phyloP scores from a whole-genome alignment of 2,329 filamentous ascomycete species.

The Monosporascus sp. region DNA sequence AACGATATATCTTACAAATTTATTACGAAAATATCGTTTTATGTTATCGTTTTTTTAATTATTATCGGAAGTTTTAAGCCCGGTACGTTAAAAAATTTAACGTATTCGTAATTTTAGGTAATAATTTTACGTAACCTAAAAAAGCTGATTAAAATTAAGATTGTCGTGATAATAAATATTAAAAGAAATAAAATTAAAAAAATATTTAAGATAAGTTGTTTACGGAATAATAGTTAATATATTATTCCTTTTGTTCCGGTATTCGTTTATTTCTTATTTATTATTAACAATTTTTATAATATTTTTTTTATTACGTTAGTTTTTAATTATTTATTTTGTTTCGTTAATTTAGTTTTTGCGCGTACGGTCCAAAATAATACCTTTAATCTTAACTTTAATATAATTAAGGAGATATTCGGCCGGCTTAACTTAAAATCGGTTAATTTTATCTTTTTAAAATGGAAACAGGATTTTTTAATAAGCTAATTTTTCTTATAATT shows the following conservation, averaged over 20 bases:
- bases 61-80: background rate
- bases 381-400: background rate
- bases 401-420: background rate
- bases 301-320: background rate
- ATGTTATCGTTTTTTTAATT: background rate
- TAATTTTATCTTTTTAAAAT: background rate
- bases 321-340: background rate
- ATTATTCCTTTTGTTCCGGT: background rate
- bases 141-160: background rate
- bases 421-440: background rate
- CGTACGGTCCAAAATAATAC: background rate
- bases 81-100: background rate
- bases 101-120: background rate
- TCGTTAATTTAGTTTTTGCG: background rate
- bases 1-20: background rate
- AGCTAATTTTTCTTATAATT: background rate
- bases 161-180: background rate
- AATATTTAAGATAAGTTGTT: background rate
- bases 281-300: background rate
- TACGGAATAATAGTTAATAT: background rate
- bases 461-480: background rate
- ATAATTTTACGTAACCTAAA: background rate
- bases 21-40: background rate
- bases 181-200: background rate
- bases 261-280: background rate